Percentiles rank a stretch among this genome's conserved stretches.
phyloP scores from a whole-genome alignment of 2,329 filamentous ascomycete species.

The Endoconidiophora polonica region DNA sequence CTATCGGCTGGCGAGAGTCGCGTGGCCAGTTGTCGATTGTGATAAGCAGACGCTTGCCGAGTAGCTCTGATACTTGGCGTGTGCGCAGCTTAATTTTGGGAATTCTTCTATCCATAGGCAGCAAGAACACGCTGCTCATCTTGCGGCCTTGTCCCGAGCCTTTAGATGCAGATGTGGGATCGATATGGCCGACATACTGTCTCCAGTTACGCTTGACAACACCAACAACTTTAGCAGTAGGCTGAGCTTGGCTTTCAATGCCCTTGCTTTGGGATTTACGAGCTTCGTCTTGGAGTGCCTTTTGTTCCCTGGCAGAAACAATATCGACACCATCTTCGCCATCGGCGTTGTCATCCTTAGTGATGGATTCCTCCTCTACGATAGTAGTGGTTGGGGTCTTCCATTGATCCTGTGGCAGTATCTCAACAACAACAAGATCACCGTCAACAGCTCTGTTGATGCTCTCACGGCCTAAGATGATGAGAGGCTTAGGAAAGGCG shows the following conservation, averaged over 20 bases:
- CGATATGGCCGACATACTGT: conserved; percentile 92
- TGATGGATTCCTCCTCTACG: conserved; percentile 81
- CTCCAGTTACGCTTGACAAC: conserved; percentile 93
- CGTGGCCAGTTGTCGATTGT: conserved; percentile 93
- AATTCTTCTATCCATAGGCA: conserved; percentile 96
- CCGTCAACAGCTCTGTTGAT: conserved; percentile 89
- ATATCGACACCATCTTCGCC: conserved; percentile 48
- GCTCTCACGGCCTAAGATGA: conserved; percentile 83
- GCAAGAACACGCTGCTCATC: conserved; percentile 83
- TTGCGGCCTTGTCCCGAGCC: conserved; percentile 60
- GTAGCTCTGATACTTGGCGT: conserved; percentile 69
- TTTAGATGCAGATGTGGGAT: conserved; percentile 65
- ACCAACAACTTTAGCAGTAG: conserved; percentile 82
- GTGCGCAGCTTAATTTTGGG: conserved; percentile 91
- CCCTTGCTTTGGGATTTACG: conserved; percentile 65
- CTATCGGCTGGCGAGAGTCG: conserved; percentile 79
- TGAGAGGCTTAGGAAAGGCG: conserved; percentile 72
- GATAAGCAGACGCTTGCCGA: conserved; percentile 82
- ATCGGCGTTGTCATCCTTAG: conserved; percentile 86
- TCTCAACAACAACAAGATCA: conserved; percentile 82
- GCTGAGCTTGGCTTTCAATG: conserved; percentile 64
- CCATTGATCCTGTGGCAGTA: conserved; percentile 90
- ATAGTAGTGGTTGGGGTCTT: conserved; percentile 92
- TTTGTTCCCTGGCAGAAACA: conserved; percentile 61
- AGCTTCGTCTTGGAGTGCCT: conserved; percentile 79